A percentile compares a stretch with the other conserved stretches of the same genome.
Conservation (phyloP, 2,329 filamentous ascomycete species). For the Alternaria sp. region DNA sequence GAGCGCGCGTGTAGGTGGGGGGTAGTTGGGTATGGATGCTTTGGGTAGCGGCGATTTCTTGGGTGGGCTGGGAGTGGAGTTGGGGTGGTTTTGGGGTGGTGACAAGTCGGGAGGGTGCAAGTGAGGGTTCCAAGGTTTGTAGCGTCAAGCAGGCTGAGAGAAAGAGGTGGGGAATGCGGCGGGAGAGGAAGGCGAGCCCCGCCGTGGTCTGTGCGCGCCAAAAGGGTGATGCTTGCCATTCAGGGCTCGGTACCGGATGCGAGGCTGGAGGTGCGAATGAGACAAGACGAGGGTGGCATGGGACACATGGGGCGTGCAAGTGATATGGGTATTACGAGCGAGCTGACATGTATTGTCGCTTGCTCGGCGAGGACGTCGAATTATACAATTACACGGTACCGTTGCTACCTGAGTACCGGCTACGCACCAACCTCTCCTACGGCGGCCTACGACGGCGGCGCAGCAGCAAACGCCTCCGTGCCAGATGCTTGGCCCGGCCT, state of each 20-base stretch:
- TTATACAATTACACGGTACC: conserved; percentile 25
- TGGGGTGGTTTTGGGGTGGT: conserved; percentile 16
- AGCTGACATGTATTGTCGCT: not conserved
- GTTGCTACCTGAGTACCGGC: conserved; percentile 11
- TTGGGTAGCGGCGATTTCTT: not conserved
- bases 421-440: not conserved
- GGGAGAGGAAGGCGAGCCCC: conserved; percentile 18
- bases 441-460: conserved; percentile 48
- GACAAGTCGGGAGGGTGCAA: conserved; percentile 12
- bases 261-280: not conserved
- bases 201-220: conserved; percentile 14
- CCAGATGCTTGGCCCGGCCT: conserved; percentile 45
- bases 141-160: conserved; percentile 19
- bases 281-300: not conserved
- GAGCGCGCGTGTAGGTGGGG: conserved; percentile 32
- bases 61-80: conserved; percentile 12
- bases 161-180: conserved; percentile 26
- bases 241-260: not conserved
- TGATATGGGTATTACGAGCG: not conserved
- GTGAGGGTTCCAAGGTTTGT: not conserved
- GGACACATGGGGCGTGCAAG: not conserved
- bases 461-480: conserved; percentile 58
- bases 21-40: conserved; percentile 19
- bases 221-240: conserved; percentile 11
- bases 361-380: conserved; percentile 3